Conservation (phyloP, 345 rosid genomes). For the Clarkia xantiana region DNA sequence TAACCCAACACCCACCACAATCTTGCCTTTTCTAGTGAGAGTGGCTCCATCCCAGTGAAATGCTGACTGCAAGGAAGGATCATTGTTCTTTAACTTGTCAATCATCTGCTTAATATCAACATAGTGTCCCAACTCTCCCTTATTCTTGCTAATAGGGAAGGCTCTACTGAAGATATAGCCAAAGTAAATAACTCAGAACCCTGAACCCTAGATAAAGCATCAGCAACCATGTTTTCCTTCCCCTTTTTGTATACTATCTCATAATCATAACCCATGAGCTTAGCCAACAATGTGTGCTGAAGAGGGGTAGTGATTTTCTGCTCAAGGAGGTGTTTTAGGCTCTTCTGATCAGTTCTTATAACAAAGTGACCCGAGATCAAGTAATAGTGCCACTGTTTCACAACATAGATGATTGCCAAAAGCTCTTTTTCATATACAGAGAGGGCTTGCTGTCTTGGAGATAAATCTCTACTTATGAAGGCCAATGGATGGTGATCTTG, state of each 20-base stretch:
- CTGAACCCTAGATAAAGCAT: not conserved
- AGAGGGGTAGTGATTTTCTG: not conserved
- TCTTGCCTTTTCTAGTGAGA: no score
- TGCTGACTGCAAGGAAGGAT: no score
- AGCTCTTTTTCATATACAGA: slow-evolving; percentile 1
- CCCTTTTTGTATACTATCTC: not conserved
- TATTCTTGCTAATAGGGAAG: no score
- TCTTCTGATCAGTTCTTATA: not conserved
- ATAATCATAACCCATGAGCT: not conserved
- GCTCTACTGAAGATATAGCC: no score
- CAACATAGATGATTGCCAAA: not conserved
- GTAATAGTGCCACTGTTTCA: not conserved
- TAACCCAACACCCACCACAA: no score
- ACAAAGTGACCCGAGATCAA: not conserved
- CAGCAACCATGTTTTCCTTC: not conserved
- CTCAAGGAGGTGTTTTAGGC: not conserved
- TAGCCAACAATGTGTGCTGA: not conserved
- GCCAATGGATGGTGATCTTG: not conserved
- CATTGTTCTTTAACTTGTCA: no score
- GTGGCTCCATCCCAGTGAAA: no score
- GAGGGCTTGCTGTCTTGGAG: not conserved
- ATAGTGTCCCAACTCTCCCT: no score
- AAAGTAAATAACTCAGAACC: not conserved
- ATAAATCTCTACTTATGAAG: not conserved
- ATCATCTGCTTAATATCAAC: no score